Evolutionary conservation across 2,329 filamentous ascomycete genomes (phyloP), one percentile per base, ranked within the genome.

Genomic region (Arthrobotrys pseudoclavata): DNA sequence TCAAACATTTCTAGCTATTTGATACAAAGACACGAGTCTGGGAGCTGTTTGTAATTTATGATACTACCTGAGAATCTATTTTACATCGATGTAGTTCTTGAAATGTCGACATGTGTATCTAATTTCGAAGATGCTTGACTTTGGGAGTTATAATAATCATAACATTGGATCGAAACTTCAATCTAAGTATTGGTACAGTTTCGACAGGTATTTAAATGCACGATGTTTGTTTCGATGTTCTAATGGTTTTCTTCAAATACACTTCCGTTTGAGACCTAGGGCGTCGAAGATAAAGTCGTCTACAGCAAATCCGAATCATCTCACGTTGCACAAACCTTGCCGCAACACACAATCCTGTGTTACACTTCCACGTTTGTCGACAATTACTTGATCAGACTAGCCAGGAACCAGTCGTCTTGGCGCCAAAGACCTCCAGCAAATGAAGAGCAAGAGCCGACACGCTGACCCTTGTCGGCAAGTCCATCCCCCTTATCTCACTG

Each of bases 291-390:
- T 60, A 60, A 12, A 60, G 34, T 57, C 52, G 52, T 42, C 55
- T 60, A 60, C 20, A 15, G 22, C 12, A 42, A 60, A 60, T 60
- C 20, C 20, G 26, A 60, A 60, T 5, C 34, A 24, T 42, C 34
- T 60, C 34, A 60, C 6, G 55, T 60, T 60, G 55, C 55, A 60
- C 55, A 60, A 42, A 42, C 34, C 34, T 15, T 40, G 47, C 12
- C 13, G 18, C 60, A 72, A 72, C 61, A 66, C 69, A 66, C n/a
- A 22, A 34, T 13, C 15, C 13, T 48, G 69, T 72, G 69, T 72
- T 64, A 64, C 48, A 72, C 61, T 64, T 72, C 69, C 61, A 22
- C 31, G 69, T 72, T 72, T 72, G 68, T 63, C 68, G n/a, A 48
- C 20, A 34, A 70, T 71, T 55, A 20, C 69, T 40, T 4, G 2